A percentile compares a stretch with the other conserved stretches of the same genome.
Evolutionary conservation across 306 rosid species (phyloP).

Genomic region (Boehmeria nivea): DNA sequence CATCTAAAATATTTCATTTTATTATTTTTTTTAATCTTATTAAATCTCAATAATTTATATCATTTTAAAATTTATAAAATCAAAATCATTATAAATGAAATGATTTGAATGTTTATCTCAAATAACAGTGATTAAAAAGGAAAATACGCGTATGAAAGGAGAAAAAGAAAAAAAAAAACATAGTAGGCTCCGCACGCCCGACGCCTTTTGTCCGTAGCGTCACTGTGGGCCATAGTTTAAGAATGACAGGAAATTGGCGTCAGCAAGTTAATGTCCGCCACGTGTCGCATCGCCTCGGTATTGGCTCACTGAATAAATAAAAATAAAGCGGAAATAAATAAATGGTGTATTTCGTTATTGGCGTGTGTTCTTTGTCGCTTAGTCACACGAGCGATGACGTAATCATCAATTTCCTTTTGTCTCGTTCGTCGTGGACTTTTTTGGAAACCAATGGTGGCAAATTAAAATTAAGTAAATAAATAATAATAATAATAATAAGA

Average conservation of each 20-base stretch:
- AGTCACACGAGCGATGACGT: not conserved
- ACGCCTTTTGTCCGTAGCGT: not conserved
- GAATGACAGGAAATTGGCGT: constrained; percentile 1
- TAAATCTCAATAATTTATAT: too few species aligned
- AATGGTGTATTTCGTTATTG: too few species aligned
- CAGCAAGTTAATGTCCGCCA: constrained; percentile 1
- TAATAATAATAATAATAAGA: too few species aligned
- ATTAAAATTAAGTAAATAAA: too few species aligned
- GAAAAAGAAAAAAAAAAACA: too few species aligned
- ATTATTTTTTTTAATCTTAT: too few species aligned
- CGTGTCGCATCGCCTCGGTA: not conserved
- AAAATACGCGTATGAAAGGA: too few species aligned
- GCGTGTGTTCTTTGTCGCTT: not conserved
- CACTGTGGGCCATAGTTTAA: not conserved
- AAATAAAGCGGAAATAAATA: not conserved
- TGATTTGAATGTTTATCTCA: too few species aligned
- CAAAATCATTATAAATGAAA: too few species aligned
- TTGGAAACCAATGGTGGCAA: not conserved
- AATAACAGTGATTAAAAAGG: too few species aligned
- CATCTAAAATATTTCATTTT: too few species aligned
- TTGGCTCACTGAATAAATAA: not conserved
- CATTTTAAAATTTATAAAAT: too few species aligned
- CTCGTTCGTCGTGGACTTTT: not conserved
- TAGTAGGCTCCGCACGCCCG: constrained; percentile 4
- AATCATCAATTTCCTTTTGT: not conserved